Conservation (phyloP, 768 basidiomycete genomes). For the Suillus lakei region DNA sequence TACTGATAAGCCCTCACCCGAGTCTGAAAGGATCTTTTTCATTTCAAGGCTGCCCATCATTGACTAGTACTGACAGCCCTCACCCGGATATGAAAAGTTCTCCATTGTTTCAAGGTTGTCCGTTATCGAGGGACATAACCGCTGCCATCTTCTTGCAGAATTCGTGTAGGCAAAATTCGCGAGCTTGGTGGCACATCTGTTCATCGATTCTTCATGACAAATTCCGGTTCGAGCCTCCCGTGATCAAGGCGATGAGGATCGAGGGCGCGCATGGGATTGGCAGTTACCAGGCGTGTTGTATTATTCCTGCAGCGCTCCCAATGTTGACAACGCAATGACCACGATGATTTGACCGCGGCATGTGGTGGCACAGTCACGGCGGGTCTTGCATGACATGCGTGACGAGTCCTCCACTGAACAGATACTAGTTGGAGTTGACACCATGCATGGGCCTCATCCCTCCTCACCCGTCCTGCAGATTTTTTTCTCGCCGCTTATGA, state of each 20-base stretch:
- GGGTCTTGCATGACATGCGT: background rate
- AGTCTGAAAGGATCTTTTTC: background rate
- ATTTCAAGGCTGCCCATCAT: no score
- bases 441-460: background rate
- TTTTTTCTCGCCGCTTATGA: background rate
- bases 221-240: background rate
- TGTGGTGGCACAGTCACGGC: background rate
- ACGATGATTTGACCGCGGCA: background rate
- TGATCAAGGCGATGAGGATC: background rate
- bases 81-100: background rate
- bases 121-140: background rate
- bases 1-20: background rate
- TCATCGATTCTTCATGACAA: constrained; percentile 7
- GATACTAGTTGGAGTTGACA: background rate
- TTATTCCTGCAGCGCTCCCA: background rate
- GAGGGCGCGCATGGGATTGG: background rate
- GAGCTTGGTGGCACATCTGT: constrained; percentile 1
- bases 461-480: background rate
- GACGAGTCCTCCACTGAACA: background rate
- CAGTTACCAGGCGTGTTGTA: background rate
- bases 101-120: background rate
- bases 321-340: background rate
- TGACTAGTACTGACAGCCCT: background rate
- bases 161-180: background rate
- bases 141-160: background rate